Conservation (phyloP, 768 basidiomycete species). For the Melanogaster broomeanus region DNA sequence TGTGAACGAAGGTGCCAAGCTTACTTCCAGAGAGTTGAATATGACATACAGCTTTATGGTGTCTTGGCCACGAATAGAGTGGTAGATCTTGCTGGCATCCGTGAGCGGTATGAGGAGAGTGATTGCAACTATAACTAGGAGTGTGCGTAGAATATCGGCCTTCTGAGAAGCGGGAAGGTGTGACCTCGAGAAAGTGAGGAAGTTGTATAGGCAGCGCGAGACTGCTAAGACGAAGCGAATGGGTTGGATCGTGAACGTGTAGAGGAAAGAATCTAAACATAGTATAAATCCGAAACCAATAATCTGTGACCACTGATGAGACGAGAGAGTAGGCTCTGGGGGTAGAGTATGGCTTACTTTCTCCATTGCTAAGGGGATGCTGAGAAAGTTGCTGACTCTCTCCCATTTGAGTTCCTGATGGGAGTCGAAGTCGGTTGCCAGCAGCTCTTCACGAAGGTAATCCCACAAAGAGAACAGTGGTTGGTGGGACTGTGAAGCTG, state of each 20-base stretch:
- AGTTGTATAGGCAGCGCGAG: constrained; percentile 52
- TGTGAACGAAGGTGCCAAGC: constrained; percentile 21
- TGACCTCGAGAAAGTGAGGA: constrained; percentile 49
- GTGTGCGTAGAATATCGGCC: constrained; percentile 83
- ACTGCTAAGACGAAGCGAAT: constrained; percentile 77
- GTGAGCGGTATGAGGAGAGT: constrained; percentile 78
- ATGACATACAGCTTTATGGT: constrained; percentile 99
- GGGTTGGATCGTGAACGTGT: constrained; percentile 96
- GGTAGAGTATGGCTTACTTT: constrained; percentile 55
- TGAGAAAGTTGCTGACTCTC: constrained; percentile 92
- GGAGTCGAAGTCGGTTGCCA: constrained; percentile 92
- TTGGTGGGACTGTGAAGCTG: constrained; percentile 21
- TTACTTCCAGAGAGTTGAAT: constrained; percentile 95
- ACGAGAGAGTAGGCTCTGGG: background rate
- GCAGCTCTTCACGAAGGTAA: constrained; percentile 83
- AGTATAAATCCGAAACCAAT: constrained; percentile 90
- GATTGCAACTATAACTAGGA: constrained; percentile 75
- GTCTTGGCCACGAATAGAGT: constrained; percentile 95
- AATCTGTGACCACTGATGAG: constrained; percentile 51
- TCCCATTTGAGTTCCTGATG: constrained; percentile 96
- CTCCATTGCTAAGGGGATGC: constrained; percentile 90
- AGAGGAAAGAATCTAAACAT: constrained; percentile 95
- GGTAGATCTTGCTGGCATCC: constrained; percentile 97
- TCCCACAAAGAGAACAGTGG: constrained; percentile 88
- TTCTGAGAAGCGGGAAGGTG: constrained; percentile 86